Conservation (phyloP, 2,329 filamentous ascomycete genomes). For the Xylariaceae sp. region DNA sequence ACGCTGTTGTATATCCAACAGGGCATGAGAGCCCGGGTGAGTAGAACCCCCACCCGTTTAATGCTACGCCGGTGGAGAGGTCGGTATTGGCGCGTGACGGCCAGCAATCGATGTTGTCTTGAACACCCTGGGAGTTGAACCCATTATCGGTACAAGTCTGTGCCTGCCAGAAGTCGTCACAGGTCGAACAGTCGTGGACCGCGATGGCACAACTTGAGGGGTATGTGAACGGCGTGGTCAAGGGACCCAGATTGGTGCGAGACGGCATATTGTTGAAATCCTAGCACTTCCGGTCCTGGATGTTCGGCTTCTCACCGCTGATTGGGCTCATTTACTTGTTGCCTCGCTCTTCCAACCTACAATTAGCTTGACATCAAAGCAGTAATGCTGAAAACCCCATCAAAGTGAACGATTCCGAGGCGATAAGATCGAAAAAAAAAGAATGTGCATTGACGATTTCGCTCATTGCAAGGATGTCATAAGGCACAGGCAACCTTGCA, state of each 20-base stretch:
- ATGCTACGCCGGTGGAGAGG: slow-evolving; percentile 12
- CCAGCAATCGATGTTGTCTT: slow-evolving; percentile 31
- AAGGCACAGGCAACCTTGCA: no score
- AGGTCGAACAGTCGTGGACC: slow-evolving; percentile 20
- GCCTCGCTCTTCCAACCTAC: no score
- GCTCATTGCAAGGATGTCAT: no score
- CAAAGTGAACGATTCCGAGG: no score
- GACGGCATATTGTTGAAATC: slow-evolving; percentile 1
- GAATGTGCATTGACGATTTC: no score
- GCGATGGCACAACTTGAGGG: slow-evolving; percentile 19
- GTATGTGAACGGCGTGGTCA: slow-evolving; percentile 23
- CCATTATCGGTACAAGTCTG: slow-evolving; percentile 21
- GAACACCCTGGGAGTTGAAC: slow-evolving; percentile 8
- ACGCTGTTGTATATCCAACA: slow-evolving; percentile 30
- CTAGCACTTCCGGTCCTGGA: no score
- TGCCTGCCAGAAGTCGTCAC: slow-evolving; percentile 23
- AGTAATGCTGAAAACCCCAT: no score
- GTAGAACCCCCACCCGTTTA: slow-evolving; percentile 35
- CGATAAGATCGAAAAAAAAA: no score
- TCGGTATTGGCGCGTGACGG: slow-evolving; percentile 19
- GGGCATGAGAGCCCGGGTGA: slow-evolving; percentile 34
- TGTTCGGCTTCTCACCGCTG: no score
- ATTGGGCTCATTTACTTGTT: no score
- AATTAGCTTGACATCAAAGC: no score
- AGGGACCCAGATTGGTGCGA: slow-evolving; percentile 21